A percentile compares a stretch with the other conserved stretches of the same genome.
Evolutionary conservation across 1,139 yeast genomes (phyloP).

Genomic region (Taiozyma onychis): DNA sequence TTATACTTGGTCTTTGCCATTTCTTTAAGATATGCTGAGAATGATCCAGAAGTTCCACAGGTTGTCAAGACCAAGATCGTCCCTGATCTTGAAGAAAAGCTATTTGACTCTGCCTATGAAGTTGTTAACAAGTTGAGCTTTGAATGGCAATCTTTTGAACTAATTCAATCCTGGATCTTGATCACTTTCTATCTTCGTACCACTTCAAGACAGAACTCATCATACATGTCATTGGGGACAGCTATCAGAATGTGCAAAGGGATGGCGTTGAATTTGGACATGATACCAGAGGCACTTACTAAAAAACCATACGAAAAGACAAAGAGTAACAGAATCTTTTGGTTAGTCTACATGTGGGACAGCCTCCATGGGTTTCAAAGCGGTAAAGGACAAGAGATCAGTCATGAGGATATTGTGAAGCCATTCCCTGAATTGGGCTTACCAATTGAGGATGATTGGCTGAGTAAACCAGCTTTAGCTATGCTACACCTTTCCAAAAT

Average conservation of each 20-base stretch:
- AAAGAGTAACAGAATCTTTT: slow-evolving; percentile 50
- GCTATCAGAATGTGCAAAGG: slow-evolving; percentile 51
- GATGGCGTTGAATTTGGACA: slow-evolving; percentile 42
- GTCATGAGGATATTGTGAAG: slow-evolving; percentile 34
- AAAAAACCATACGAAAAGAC: slow-evolving; percentile 40
- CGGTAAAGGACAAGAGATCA: slow-evolving; percentile 43
- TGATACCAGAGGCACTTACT: slow-evolving; percentile 24
- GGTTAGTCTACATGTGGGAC: slow-evolving; percentile 55
- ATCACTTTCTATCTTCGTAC: slow-evolving; percentile 49
- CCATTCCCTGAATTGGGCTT: slow-evolving; percentile 30
- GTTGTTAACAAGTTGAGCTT: slow-evolving; percentile 47
- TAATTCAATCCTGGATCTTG: slow-evolving; percentile 59
- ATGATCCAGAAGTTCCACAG: slow-evolving; percentile 27
- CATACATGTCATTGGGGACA: slow-evolving; percentile 46
- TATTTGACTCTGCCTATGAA: slow-evolving; percentile 46
- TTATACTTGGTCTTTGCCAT: slow-evolving; percentile 46
- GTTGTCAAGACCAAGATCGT: slow-evolving; percentile 19
- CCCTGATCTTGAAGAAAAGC: slow-evolving; percentile 42
- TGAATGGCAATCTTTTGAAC: slow-evolving; percentile 65
- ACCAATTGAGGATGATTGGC: slow-evolving; percentile 47
- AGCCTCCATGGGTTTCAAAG: slow-evolving; percentile 48
- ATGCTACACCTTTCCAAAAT: slow-evolving; percentile 39
- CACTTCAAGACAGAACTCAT: slow-evolving; percentile 52
- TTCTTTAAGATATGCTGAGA: slow-evolving; percentile 48
- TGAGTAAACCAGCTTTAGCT: slow-evolving; percentile 42